Conservation (phyloP, 2,329 filamentous ascomycete species). For the Lachnellula occidentalis region DNA sequence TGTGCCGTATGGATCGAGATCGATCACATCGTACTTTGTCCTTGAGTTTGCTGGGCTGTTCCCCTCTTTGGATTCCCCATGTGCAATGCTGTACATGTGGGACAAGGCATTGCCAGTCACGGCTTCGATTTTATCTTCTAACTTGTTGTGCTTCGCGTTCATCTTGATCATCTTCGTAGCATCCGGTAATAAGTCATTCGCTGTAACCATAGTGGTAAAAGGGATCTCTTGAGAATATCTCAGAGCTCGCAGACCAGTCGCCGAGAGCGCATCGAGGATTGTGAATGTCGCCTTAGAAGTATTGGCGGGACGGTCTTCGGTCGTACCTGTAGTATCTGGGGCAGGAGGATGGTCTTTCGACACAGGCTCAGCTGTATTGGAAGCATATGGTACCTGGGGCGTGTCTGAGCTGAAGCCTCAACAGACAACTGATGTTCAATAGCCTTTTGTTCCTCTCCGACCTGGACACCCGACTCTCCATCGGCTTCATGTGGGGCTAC, state of each 20-base stretch:
- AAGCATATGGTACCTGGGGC: not conserved
- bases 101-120: conserved; percentile 78
- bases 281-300: conserved; percentile 47
- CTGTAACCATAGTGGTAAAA: conserved; percentile 73
- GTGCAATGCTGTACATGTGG: conserved; percentile 80
- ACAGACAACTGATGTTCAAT: not conserved
- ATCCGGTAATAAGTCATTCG: conserved; percentile 78
- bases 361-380: not conserved
- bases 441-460: not conserved
- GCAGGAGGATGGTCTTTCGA: not conserved
- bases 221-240: conserved; percentile 91
- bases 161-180: conserved; percentile 76
- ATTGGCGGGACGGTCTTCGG: conserved; percentile 1
- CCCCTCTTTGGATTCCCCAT: conserved; percentile 29
- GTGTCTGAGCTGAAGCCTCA: not conserved
- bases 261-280: conserved; percentile 93
- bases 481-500: not conserved
- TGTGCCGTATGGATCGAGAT: conserved; percentile 93
- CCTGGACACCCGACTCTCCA: not conserved
- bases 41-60: conserved; percentile 31
- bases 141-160: conserved; percentile 78
- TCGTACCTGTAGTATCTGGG: not conserved
- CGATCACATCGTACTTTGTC: conserved; percentile 84
- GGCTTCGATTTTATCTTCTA: conserved; percentile 64
- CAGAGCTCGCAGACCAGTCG: conserved; percentile 83